Evolutionary conservation across 306 rosid genomes (phyloP), one percentile per base, ranked within the genome.

Genomic region (Mimosa bimucronata): DNA sequence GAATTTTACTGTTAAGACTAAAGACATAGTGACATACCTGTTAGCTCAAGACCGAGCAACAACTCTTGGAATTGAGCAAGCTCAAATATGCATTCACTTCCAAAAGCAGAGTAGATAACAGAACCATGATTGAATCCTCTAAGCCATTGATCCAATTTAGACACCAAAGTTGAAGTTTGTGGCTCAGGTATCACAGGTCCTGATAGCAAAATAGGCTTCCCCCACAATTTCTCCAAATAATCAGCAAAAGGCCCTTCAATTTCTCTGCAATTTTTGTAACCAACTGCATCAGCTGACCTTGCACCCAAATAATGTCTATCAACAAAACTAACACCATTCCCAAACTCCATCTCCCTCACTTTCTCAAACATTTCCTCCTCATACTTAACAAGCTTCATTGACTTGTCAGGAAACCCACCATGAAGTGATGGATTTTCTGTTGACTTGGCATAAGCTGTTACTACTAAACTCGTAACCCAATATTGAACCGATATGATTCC

Each of bases 71-170:
- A 68, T 13, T 68, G 73, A 68, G 25, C 6, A 21, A 21, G 34
- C 18, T 77, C 9, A 2, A 45, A 77, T 1, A 10, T 13, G 66
- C 11, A 65, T 75, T 48, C 74, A 11, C 74, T 50, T 50, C 66
- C 66, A 77, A 66, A 23, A 13, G 74, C 66, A 34, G 53, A 48
- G 29, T 66, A 77, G 1, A 68, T 41, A 5, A 77, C 55, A 21
- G 41, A 77, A 48, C 29, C 11, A 9, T 0, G n/a, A 16, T 66
- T 77, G 74, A 31, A 34, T 21, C 40, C 44, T 3, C 38, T 41
- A 50, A 77, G 81, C 81, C 74, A 50, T 2, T 48, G 50, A 48
- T 21, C 53, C 52, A 80, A 55, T 81, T 81, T 55, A 42, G 25
- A 76, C 12, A 74, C 80, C 28, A 81, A 81, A 29, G 41, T 23